Conservation (phyloP, 805 yeast genomes). For the Barnettozyma populi region DNA sequence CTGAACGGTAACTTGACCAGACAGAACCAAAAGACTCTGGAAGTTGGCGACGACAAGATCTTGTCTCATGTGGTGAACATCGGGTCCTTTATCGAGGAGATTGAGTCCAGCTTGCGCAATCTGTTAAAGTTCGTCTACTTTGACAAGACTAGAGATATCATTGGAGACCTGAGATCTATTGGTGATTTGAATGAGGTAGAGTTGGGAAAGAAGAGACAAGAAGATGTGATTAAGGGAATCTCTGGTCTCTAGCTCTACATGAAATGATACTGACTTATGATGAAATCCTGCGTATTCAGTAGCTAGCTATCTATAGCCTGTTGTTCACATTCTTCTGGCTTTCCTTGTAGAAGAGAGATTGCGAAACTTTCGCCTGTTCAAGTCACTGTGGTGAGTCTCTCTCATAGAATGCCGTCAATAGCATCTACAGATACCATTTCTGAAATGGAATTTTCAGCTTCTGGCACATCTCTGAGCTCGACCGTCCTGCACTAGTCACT, state of each 20-base stretch:
- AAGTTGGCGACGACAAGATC: constrained; percentile 33
- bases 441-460: too few relatives aligned
- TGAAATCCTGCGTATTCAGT: neutral
- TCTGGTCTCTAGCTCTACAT: constrained; percentile 2
- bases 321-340: too few relatives aligned
- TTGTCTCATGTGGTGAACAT: constrained; percentile 77
- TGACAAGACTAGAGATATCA: constrained; percentile 87
- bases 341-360: too few relatives aligned
- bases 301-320: too few relatives aligned
- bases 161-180: constrained; percentile 57
- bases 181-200: constrained; percentile 10
- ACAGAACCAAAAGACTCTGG: constrained; percentile 58
- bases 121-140: constrained; percentile 90
- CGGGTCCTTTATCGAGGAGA: constrained; percentile 81
- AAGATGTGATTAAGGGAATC: constrained; percentile 5
- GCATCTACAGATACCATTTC: too few relatives aligned
- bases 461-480: too few relatives aligned
- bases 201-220: constrained; percentile 6
- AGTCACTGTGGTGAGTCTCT: too few relatives aligned
- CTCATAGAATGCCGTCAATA: too few relatives aligned
- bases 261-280: neutral
- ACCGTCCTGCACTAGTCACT: too few relatives aligned
- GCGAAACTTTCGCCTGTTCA: too few relatives aligned
- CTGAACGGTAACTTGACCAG: constrained; percentile 84
- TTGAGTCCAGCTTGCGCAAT: constrained; percentile 82